Percentiles rank a stretch among this genome's conserved stretches.
Evolutionary conservation across 495 filamentous ascomycete species (phyloP).

Genomic region (Immersiella caudata): DNA sequence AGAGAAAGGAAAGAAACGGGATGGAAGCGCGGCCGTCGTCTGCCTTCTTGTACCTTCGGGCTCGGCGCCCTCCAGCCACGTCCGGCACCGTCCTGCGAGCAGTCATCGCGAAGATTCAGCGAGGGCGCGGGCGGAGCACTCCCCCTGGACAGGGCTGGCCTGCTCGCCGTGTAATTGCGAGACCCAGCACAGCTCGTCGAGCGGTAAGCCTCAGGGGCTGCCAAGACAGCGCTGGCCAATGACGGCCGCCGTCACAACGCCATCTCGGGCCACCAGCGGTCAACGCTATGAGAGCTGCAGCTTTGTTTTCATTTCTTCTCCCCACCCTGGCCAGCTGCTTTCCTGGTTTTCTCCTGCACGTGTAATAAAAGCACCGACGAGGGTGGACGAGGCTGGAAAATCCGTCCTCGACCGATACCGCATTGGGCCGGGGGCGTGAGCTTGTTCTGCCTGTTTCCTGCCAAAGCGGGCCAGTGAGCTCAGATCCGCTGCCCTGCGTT

Average conservation of each 20-base stretch:
- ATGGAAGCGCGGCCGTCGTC: neutral
- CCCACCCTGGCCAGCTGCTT: neutral
- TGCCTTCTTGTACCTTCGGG: neutral
- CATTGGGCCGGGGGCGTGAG: neutral
- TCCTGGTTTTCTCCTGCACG: constrained; percentile 1
- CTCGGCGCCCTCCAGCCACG: neutral
- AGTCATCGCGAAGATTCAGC: neutral
- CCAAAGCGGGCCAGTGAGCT: too few relatives aligned
- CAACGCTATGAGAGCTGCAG: constrained; percentile 11
- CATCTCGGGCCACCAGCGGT: constrained; percentile 6
- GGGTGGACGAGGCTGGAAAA: neutral
- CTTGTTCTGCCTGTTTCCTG: neutral
- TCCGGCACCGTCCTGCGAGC: neutral
- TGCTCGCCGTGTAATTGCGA: neutral
- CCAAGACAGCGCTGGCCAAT: constrained; percentile 9
- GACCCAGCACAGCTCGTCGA: neutral
- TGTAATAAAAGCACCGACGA: neutral
- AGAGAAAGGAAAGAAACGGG: constrained; percentile 10
- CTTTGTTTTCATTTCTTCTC: constrained; percentile 9
- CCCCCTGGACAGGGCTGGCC: neutral
- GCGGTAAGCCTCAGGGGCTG: constrained; percentile 19
- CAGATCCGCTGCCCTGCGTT: neutral
- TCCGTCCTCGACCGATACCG: neutral
- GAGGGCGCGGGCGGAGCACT: neutral
- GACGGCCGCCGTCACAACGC: constrained; percentile 3